phyloP scores from a whole-genome alignment of 139 green algal species.

The Tetradesmus obliquus region DNA sequence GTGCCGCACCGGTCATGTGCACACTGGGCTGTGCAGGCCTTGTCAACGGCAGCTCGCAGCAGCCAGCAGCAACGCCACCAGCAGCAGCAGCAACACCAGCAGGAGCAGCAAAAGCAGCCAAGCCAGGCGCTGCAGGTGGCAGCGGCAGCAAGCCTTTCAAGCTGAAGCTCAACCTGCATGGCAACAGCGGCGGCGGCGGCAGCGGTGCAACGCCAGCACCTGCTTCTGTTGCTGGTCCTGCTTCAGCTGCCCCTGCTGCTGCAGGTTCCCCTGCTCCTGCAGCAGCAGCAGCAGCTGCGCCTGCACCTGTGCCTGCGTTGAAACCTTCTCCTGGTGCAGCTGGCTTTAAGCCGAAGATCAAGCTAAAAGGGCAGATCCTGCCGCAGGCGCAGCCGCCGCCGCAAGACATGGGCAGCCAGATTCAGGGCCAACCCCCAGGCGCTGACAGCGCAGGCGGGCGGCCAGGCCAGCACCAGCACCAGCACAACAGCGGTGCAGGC shows the following conservation, averaged over 20 bases:
- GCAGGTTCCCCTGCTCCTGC: background rate
- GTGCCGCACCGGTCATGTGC: too few relatives aligned
- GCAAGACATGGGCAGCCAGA: constrained; percentile 18
- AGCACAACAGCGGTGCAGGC: constrained; percentile 1
- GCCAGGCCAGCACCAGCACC: background rate
- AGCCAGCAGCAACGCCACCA: constrained; percentile 5
- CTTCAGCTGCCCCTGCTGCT: background rate
- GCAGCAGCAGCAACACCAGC: constrained; percentile 18
- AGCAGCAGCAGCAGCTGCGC: background rate
- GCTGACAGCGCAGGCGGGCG: background rate
- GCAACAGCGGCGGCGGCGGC: background rate
- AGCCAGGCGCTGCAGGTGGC: background rate
- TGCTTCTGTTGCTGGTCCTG: background rate
- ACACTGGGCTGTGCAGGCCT: background rate
- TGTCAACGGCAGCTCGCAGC: background rate
- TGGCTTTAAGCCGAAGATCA: constrained; percentile 27
- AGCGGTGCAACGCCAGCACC: background rate
- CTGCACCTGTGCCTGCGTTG: background rate
- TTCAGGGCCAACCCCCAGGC: background rate
- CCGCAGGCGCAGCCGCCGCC: constrained; percentile 12
- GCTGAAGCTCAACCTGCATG: constrained; percentile 7
- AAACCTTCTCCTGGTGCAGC: background rate
- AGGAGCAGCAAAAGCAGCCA: background rate
- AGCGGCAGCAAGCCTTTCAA: background rate
- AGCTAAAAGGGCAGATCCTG: constrained; percentile 23